These are phyloP conservation scores for Colletotrichum chrysophilum DNA, from an alignment of 2,329 filamentous ascomycete species.

Conservation along the genomic window DNA sequence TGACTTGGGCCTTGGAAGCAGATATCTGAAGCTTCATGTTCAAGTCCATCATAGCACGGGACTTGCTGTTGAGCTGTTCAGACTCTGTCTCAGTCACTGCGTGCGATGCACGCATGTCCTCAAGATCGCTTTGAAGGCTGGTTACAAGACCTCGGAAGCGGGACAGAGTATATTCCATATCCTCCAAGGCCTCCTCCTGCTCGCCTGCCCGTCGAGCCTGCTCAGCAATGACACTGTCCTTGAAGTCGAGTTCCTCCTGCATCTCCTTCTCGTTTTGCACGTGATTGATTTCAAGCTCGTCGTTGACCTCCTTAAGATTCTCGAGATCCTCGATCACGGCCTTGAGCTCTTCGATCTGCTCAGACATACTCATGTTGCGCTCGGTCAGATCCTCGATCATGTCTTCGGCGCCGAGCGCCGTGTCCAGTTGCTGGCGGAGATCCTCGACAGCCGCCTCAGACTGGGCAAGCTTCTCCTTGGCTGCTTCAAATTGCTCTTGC, in stretches of 20 bases:
- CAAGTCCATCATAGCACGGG: conserved; percentile 93
- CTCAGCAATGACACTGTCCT: conserved; percentile 84
- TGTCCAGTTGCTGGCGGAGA: conserved; percentile 88
- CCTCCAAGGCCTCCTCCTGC: conserved; percentile 81
- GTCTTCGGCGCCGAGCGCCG: conserved; percentile 85
- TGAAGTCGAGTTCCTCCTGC: conserved; percentile 90
- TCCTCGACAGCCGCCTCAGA: conserved; percentile 82
- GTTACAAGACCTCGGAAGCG: conserved; percentile 90
- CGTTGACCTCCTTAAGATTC: conserved; percentile 87
- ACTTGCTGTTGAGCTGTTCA: conserved; percentile 85
- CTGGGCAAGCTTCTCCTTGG: conserved; percentile 75
- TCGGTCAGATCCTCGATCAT: conserved; percentile 93
- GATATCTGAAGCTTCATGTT: conserved; percentile 94
- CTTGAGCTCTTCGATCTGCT: conserved; percentile 83
- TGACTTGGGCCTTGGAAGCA: conserved; percentile 88
- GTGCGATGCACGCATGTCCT: conserved; percentile 91
- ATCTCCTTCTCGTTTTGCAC: conserved; percentile 93
- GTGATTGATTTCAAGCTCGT: conserved; percentile 93
- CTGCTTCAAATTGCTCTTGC: conserved; percentile 72
- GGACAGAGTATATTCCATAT: conserved; percentile 88
- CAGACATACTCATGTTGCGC: conserved; percentile 82
- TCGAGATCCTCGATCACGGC: conserved; percentile 86
- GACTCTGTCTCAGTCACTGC: conserved; percentile 93
- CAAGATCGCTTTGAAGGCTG: conserved; percentile 82
- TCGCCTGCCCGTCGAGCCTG: conserved; percentile 74